Evolutionary conservation across 2,329 filamentous ascomycete species (phyloP).

Genomic region (Hymenoscyphus fructigenus): DNA sequence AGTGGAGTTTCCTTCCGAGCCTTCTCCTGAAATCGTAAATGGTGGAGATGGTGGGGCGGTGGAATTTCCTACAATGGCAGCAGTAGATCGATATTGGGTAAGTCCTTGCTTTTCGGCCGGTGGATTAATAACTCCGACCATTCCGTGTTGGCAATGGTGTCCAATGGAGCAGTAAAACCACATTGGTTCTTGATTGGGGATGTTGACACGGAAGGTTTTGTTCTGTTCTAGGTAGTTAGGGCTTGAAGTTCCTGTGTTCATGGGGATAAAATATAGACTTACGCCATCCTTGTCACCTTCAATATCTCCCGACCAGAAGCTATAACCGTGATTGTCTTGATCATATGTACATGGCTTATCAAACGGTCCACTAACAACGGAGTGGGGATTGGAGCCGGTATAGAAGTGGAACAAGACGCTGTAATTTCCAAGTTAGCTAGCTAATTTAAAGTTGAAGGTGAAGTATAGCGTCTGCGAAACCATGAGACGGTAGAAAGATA

Average conservation of each 20-base stretch:
- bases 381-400: slow-evolving; percentile 51
- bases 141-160: slow-evolving; percentile 45
- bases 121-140: slow-evolving; percentile 46
- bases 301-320: slow-evolving; percentile 26
- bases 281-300: slow-evolving; percentile 20
- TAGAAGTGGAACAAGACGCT: slow-evolving; percentile 43
- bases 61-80: background rate
- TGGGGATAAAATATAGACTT: background rate
- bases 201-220: slow-evolving; percentile 25
- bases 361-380: slow-evolving; percentile 41
- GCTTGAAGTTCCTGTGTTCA: background rate
- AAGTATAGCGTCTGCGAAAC: slow-evolving; percentile 40
- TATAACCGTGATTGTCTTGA: too few species aligned
- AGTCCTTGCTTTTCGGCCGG: slow-evolving; percentile 15
- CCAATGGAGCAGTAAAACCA: slow-evolving; percentile 49
- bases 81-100: background rate
- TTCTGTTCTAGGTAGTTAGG: slow-evolving; percentile 18
- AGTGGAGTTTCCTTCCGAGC: background rate
- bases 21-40: too few species aligned
- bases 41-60: background rate
- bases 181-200: slow-evolving; percentile 42
- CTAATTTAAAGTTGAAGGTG: background rate
- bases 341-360: slow-evolving; percentile 32
- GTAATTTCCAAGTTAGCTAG: slow-evolving; percentile 33
- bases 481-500: background rate